These are phyloP conservation scores for Colletotrichum sidae DNA, from an alignment of 2,329 filamentous ascomycete genomes.

Conservation along the genomic window DNA sequence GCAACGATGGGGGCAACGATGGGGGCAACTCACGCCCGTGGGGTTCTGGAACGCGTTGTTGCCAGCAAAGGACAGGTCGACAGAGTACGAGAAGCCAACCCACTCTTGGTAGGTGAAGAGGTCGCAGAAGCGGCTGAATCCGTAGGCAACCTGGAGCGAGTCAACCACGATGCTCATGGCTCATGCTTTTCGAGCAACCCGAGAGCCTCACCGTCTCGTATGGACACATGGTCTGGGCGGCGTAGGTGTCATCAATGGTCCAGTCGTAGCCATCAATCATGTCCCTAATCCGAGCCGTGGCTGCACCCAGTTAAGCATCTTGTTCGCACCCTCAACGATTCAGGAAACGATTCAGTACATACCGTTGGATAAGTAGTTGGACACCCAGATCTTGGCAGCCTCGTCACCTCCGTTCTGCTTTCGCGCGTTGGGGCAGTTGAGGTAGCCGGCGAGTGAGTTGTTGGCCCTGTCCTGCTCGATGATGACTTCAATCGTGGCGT, in stretches of 20 bases:
- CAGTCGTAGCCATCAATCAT: conserved; percentile 71
- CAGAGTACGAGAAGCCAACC: conserved; percentile 76
- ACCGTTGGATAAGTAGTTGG: conserved; percentile 73
- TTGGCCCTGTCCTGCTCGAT: conserved; percentile 75
- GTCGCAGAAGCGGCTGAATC: conserved; percentile 79
- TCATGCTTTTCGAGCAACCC: no score
- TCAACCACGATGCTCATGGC: no score
- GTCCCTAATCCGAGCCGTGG: conserved; percentile 68
- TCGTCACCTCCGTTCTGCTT: conserved; percentile 63
- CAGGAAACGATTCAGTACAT: conserved; percentile 37
- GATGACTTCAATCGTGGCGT: conserved; percentile 78
- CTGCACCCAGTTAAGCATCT: conserved; percentile 46
- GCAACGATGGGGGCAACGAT: conserved; percentile 43
- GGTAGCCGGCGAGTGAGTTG: conserved; percentile 76
- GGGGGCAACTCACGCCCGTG: conserved; percentile 59
- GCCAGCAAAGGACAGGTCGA: conserved; percentile 75
- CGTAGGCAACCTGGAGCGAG: conserved; percentile 68
- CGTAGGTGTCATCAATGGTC: conserved; percentile 72
- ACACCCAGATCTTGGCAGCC: conserved; percentile 69
- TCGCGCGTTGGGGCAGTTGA: conserved; percentile 73
- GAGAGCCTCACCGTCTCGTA: conserved; percentile 70
- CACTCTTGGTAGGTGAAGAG: conserved; percentile 83
- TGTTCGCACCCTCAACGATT: not conserved
- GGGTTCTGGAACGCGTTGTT: conserved; percentile 72
- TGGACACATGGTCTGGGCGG: conserved; percentile 78